A percentile compares a stretch with the other conserved stretches of the same genome.
Conservation (phyloP, 148 eudicot genomes). For the Nepenthes gracilis region DNA sequence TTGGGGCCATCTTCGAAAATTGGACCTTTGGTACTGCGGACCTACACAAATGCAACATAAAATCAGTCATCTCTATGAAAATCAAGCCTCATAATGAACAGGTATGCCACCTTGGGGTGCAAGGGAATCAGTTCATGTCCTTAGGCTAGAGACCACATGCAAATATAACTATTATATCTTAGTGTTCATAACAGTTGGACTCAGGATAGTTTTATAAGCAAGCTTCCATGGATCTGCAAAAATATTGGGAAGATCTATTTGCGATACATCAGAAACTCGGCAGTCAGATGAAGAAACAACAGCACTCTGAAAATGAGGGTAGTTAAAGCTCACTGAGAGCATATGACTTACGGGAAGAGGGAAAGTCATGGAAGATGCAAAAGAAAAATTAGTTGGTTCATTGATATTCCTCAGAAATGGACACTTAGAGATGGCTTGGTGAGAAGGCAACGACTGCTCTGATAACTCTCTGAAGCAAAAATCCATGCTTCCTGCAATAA, state of each 20-base stretch:
- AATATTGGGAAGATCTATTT: not conserved
- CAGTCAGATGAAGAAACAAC: not conserved
- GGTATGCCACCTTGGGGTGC: not conserved
- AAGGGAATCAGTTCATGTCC: no score
- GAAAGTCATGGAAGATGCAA: constrained; percentile 54
- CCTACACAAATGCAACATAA: constrained; percentile 27
- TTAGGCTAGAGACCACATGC: not conserved
- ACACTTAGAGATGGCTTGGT: constrained; percentile 51
- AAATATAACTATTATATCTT: not conserved
- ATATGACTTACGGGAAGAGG: constrained; percentile 58
- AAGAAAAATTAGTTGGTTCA: constrained; percentile 83
- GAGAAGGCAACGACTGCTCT: constrained; percentile 40
- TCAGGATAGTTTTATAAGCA: not conserved
- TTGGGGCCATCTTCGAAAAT: constrained; percentile 99
- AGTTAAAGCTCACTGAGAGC: not conserved
- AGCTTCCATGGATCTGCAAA: no score
- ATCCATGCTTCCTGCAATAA: constrained; percentile 31
- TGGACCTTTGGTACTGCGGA: constrained; percentile 71
- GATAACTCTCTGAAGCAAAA: constrained; percentile 35
- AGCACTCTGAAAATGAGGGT: not conserved
- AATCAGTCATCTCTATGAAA: not conserved
- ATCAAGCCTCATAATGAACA: constrained; percentile 3
- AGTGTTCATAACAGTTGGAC: not conserved
- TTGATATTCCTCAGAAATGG: constrained; percentile 91
- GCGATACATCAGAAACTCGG: not conserved